Evolutionary conservation across 352 stramenopile genomes (phyloP).

Genomic region (Peronospora destructor): DNA sequence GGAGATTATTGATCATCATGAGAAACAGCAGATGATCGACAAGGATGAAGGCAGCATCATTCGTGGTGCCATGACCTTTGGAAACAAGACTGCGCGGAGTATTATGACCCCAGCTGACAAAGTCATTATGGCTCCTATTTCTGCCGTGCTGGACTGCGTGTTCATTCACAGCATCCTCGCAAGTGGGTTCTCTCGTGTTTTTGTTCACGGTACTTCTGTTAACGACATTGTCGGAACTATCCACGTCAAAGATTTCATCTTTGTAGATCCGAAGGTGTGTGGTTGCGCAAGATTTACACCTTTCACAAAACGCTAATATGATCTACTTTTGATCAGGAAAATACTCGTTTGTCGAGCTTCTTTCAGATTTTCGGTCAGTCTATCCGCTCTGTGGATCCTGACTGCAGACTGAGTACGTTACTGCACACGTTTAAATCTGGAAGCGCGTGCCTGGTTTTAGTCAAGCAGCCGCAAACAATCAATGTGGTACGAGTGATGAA

Average conservation of each 20-base stretch:
- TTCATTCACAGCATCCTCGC: slow-evolving; percentile 94
- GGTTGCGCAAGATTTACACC: slow-evolving; percentile 9
- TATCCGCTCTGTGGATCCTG: slow-evolving; percentile 76
- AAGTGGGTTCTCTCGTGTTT: slow-evolving; percentile 93
- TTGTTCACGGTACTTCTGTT: slow-evolving; percentile 71
- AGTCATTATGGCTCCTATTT: slow-evolving; percentile 93
- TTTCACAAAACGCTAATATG: slow-evolving; percentile 34
- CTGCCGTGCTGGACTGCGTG: slow-evolving; percentile 46
- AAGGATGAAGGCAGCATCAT: slow-evolving; percentile 92
- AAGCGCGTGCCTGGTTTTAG: slow-evolving; percentile 90
- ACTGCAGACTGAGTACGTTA: slow-evolving; percentile 90
- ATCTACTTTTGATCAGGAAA: slow-evolving; percentile 32
- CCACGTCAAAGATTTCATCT: slow-evolving; percentile 98
- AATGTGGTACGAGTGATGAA: slow-evolving; percentile 17
- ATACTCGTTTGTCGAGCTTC: slow-evolving; percentile 54
- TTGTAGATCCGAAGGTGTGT: slow-evolving; percentile 94
- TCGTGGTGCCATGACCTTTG: slow-evolving; percentile 92
- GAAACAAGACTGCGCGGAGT: slow-evolving; percentile 83
- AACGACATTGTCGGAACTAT: slow-evolving; percentile 96
- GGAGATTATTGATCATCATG: slow-evolving; percentile 95
- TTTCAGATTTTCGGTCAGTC: slow-evolving; percentile 61
- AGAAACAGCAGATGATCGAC: slow-evolving; percentile 90
- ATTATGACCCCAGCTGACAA: slow-evolving; percentile 93
- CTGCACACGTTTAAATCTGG: slow-evolving; percentile 92
- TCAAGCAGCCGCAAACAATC: slow-evolving; percentile 87